A percentile compares a stretch with the other conserved stretches of the same genome.
Conservation (phyloP, 1,284 basidiomycete genomes). For the Ganoderma boninense region DNA sequence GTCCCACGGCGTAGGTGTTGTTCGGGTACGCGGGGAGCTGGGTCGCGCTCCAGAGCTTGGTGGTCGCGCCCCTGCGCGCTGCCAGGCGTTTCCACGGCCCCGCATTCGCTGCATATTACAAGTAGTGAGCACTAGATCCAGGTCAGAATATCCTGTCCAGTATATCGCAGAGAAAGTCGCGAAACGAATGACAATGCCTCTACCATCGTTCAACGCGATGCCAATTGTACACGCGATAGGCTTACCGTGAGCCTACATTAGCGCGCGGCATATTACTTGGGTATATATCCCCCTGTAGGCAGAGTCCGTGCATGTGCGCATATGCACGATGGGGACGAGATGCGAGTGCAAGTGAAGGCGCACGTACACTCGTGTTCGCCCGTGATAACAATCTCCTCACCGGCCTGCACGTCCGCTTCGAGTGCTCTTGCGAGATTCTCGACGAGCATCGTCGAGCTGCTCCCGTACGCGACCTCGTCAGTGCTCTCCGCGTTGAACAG, state of each 20-base stretch:
- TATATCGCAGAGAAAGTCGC: no score
- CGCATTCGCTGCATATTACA: constrained; percentile 81
- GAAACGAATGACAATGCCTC: no score
- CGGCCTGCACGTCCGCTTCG: constrained; percentile 57
- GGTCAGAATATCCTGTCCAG: no score
- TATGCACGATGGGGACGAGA: no score
- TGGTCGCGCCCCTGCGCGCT: constrained; percentile 55
- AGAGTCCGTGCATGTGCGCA: no score
- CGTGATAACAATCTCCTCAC: constrained; percentile 79
- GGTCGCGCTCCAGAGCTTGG: constrained; percentile 69
- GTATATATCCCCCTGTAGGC: no score
- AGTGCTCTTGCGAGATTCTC: constrained; percentile 72
- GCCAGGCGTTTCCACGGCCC: constrained; percentile 83
- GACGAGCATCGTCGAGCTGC: constrained; percentile 72
- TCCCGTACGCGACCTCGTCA: constrained; percentile 72
- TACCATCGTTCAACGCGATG: no score
- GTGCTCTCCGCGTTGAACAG: constrained; percentile 69
- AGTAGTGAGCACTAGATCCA: no score
- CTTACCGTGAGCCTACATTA: no score
- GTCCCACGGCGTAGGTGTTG: constrained; percentile 72
- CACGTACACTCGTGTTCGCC: constrained; percentile 80
- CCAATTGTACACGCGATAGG: no score
- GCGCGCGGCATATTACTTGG: no score
- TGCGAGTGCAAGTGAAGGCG: no score
- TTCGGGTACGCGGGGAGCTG: constrained; percentile 50